phyloP scores from a whole-genome alignment of 2,329 filamentous ascomycete species.

The Laburnicola sp. region DNA sequence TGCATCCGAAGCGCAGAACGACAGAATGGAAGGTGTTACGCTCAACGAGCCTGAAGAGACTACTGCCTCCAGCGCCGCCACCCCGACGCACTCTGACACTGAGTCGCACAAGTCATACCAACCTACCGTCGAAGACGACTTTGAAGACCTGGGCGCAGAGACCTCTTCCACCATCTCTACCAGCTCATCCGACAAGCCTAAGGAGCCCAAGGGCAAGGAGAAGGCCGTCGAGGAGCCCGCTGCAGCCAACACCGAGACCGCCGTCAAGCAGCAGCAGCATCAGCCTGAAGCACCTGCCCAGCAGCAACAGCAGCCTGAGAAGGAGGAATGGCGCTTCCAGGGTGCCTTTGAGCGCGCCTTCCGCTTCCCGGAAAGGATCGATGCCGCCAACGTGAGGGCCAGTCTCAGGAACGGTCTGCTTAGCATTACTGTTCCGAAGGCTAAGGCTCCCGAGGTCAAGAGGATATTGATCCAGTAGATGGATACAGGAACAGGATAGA shows the following conservation, averaged over 20 bases:
- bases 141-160: constrained; percentile 40
- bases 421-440: constrained; percentile 67
- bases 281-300: constrained; percentile 22
- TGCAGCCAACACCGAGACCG: constrained; percentile 13
- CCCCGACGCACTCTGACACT: constrained; percentile 31
- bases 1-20: constrained; percentile 9
- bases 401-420: constrained; percentile 68
- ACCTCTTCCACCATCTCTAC: constrained; percentile 32
- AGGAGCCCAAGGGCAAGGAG: constrained; percentile 35
- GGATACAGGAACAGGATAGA: background rate
- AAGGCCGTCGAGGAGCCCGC: constrained; percentile 24
- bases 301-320: constrained; percentile 14
- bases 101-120: constrained; percentile 40
- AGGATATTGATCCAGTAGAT: constrained; percentile 36
- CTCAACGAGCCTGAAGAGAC: constrained; percentile 24
- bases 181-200: constrained; percentile 11
- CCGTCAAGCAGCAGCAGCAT: constrained; percentile 20
- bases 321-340: constrained; percentile 53
- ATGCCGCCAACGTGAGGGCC: constrained; percentile 64
- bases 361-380: constrained; percentile 66
- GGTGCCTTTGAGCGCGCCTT: constrained; percentile 71
- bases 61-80: constrained; percentile 16
- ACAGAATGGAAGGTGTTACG: constrained; percentile 26
- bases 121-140: constrained; percentile 43
- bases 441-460: constrained; percentile 36